Conservation (phyloP, 306 rosid species). For the Hippophae gyantsensis region DNA sequence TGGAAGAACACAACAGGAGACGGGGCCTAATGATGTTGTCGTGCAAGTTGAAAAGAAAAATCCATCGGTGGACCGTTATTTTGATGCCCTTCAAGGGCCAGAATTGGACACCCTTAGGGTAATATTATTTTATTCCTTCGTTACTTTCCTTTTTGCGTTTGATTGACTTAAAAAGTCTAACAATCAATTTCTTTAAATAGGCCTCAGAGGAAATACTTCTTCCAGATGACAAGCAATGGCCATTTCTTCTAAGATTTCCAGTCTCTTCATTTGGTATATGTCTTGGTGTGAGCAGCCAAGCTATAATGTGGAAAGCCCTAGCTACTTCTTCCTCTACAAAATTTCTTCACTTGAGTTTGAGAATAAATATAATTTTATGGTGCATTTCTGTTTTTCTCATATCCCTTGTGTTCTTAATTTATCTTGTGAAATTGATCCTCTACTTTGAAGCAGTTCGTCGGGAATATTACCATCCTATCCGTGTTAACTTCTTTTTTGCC, state of each 20-base stretch:
- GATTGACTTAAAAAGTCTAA: too few species aligned
- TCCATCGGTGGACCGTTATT: conserved; percentile 57
- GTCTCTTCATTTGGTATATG: conserved; percentile 72
- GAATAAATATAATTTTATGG: conserved; percentile 54
- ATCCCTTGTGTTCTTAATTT: conserved; percentile 26
- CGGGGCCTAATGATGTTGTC: conserved; percentile 18
- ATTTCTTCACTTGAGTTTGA: conserved; percentile 57
- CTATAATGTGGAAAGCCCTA: conserved; percentile 74
- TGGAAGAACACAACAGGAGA: conserved; percentile 33
- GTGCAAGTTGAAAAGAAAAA: conserved; percentile 25
- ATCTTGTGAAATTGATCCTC: conserved; percentile 44
- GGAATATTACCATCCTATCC: conserved; percentile 79
- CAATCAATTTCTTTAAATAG: conserved; percentile 21
- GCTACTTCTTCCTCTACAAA: conserved; percentile 52
- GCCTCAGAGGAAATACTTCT: conserved; percentile 75
- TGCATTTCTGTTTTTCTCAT: conserved; percentile 43
- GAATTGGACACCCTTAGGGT: conserved; percentile 3
- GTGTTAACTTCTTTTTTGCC: conserved; percentile 81
- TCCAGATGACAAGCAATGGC: conserved; percentile 68
- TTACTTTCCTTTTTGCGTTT: background rate
- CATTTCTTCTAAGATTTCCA: conserved; percentile 74
- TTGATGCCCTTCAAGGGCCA: conserved; percentile 40
- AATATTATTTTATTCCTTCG: background rate
- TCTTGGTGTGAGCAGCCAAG: conserved; percentile 88
- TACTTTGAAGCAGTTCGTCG: conserved; percentile 94